Evolutionary conservation across 108 stramenopile species (phyloP).

Genomic region (Nannochloropsis gaditana): DNA sequence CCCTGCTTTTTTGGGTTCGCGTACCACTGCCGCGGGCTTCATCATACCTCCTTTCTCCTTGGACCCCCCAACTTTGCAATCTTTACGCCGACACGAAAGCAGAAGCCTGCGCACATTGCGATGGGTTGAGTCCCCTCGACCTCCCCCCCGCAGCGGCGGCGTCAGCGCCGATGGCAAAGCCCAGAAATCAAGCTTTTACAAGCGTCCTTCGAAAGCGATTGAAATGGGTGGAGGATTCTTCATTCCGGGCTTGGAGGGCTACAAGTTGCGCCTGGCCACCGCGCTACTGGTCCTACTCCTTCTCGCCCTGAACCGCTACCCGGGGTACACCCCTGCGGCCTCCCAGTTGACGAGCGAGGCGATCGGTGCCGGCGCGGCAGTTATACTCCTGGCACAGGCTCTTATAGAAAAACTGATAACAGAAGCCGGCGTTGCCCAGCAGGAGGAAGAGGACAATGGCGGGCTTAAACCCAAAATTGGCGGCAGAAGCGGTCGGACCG

Average conservation of each 20-base stretch:
- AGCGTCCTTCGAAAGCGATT: constrained; percentile 83
- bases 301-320: constrained; percentile 44
- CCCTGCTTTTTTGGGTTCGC: too few relatives aligned
- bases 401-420: neutral
- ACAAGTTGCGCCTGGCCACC: constrained; percentile 58
- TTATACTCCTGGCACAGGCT: neutral
- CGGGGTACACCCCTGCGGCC: neutral
- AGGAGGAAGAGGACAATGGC: constrained; percentile 2
- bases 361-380: neutral
- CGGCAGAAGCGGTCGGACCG: neutral
- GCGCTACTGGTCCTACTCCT: constrained; percentile 61
- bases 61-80: too few relatives aligned
- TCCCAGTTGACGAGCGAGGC: neutral
- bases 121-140: too few relatives aligned
- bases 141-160: neutral
- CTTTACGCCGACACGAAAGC: too few relatives aligned
- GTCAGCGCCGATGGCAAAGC: constrained; percentile 20
- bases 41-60: too few relatives aligned
- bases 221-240: constrained; percentile 89
- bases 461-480: neutral
- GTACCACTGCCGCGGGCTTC: too few relatives aligned
- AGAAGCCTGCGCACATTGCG: too few relatives aligned
- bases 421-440: neutral
- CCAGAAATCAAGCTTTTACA: constrained; percentile 61
- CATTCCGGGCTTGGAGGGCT: constrained; percentile 85